Percentiles rank a stretch among this genome's conserved stretches.
phyloP scores from a whole-genome alignment of 1,284 basidiomycete species.

The Ceratobasidium sp. region DNA sequence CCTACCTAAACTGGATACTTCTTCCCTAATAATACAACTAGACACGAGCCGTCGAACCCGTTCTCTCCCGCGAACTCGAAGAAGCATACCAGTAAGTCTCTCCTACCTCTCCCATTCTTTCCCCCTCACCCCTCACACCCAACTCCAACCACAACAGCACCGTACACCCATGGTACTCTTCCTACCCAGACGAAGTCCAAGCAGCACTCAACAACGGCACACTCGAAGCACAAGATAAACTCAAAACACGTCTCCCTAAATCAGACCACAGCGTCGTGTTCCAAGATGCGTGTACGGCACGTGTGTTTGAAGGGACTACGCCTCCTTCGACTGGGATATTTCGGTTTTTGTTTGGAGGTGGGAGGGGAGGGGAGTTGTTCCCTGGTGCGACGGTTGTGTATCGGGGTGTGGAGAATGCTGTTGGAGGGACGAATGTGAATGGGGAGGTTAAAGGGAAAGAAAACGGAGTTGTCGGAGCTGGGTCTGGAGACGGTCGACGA shows the following conservation, averaged over 20 bases:
- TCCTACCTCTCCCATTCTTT: background rate
- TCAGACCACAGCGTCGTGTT: slow-evolving; percentile 57
- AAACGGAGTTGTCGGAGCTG: background rate
- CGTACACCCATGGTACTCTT: slow-evolving; percentile 60
- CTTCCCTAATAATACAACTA: slow-evolving; percentile 40
- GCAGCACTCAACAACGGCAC: slow-evolving; percentile 61
- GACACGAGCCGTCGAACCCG: slow-evolving; percentile 58
- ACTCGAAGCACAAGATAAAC: slow-evolving; percentile 64
- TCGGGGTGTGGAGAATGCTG: slow-evolving; percentile 61
- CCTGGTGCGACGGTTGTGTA: slow-evolving; percentile 60
- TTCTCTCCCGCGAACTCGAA: slow-evolving; percentile 65
- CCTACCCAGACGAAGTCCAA: slow-evolving; percentile 64
- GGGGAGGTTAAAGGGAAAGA: too few species aligned
- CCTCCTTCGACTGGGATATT: slow-evolving; percentile 30
- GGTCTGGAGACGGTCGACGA: slow-evolving; percentile 20
- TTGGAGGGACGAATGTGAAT: too few species aligned
- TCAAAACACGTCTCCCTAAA: slow-evolving; percentile 59
- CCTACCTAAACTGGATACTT: slow-evolving; percentile 10
- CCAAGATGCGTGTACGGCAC: slow-evolving; percentile 61
- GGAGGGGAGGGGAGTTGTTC: slow-evolving; percentile 27
- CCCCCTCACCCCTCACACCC: background rate
- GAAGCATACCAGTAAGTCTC: slow-evolving; percentile 58
- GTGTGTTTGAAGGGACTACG: slow-evolving; percentile 57
- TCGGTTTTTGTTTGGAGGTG: slow-evolving; percentile 1
- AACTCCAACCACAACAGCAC: slow-evolving; percentile 49